phyloP scores from a whole-genome alignment of 129 eudicot genomes.

The Chrysanthemum seticuspe region DNA sequence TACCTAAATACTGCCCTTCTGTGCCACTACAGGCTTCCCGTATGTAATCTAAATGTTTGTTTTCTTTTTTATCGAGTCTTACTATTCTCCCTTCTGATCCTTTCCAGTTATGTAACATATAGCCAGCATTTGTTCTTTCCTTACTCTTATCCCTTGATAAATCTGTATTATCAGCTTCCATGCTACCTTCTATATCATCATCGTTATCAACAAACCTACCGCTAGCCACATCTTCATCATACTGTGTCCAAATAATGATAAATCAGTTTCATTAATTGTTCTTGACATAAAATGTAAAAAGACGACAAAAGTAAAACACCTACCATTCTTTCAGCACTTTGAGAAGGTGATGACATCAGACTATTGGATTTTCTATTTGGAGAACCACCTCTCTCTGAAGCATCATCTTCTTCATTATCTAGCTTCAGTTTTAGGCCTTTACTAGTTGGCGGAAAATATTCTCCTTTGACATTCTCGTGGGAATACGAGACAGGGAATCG shows the following conservation, averaged over 20 bases:
- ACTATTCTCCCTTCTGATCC: slow-evolving; percentile 41
- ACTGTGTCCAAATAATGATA: slow-evolving; percentile 32
- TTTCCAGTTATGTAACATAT: slow-evolving; percentile 37
- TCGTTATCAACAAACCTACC: slow-evolving; percentile 49
- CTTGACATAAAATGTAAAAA: slow-evolving; percentile 17
- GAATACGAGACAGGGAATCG: slow-evolving; percentile 74
- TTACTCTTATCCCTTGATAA: slow-evolving; percentile 42
- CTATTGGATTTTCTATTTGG: slow-evolving; percentile 57
- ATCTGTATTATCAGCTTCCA: slow-evolving; percentile 76
- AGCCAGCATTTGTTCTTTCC: slow-evolving; percentile 39
- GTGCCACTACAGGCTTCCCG: slow-evolving; percentile 92
- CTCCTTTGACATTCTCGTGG: slow-evolving; percentile 51
- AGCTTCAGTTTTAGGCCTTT: slow-evolving; percentile 49
- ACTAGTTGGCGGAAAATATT: slow-evolving; percentile 45
- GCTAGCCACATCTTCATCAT: slow-evolving; percentile 38
- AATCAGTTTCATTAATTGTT: slow-evolving; percentile 17
- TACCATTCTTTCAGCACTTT: slow-evolving; percentile 61
- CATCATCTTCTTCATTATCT: slow-evolving; percentile 77
- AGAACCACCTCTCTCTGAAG: slow-evolving; percentile 82
- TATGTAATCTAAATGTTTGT: slow-evolving; percentile 52
- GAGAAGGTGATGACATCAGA: slow-evolving; percentile 53
- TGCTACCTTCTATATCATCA: slow-evolving; percentile 75
- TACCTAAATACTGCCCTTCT: slow-evolving; percentile 62
- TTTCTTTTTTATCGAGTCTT: slow-evolving; percentile 45
- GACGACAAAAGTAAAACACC: slow-evolving; percentile 17